Conservation (phyloP, 805 yeast genomes). For the Yamadazyma phyllophila region DNA sequence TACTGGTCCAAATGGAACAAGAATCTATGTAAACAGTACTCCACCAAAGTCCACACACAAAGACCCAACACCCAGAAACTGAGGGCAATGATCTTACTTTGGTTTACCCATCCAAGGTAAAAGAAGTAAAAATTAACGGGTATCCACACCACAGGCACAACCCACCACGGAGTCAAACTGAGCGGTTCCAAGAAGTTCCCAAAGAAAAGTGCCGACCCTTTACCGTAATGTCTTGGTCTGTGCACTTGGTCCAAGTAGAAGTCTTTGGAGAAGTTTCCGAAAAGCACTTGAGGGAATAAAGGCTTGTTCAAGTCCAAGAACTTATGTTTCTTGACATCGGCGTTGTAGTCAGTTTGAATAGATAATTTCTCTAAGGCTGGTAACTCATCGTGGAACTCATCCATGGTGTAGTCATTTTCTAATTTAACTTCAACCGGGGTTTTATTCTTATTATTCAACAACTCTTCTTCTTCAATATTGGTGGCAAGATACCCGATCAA, state of each 20-base stretch:
- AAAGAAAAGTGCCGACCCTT: constrained; percentile 93
- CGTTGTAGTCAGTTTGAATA: constrained; percentile 72
- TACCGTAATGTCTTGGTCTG: constrained; percentile 96
- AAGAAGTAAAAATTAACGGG: constrained; percentile 72
- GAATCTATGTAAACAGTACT: constrained; percentile 85
- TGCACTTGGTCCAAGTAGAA: constrained; percentile 95
- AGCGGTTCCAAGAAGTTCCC: constrained; percentile 94
- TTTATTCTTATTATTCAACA: constrained; percentile 58
- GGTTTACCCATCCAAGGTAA: constrained; percentile 53
- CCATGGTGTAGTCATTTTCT: constrained; percentile 27
- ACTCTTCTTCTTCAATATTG: constrained; percentile 68
- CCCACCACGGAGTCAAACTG: constrained; percentile 91
- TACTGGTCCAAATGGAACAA: constrained; percentile 87
- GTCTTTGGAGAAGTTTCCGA: constrained; percentile 75
- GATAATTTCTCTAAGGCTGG: constrained; percentile 73
- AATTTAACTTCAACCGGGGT: constrained; percentile 58
- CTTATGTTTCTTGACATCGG: constrained; percentile 72
- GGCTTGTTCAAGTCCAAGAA: constrained; percentile 86
- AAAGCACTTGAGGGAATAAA: constrained; percentile 73
- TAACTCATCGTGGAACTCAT: constrained; percentile 53
- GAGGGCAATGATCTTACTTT: constrained; percentile 46
- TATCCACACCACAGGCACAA: constrained; percentile 83
- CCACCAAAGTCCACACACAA: constrained; percentile 89
- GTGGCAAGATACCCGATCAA: constrained; percentile 84
- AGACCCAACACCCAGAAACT: constrained; percentile 75